These are phyloP conservation scores for Eucalyptus curtisii DNA, from an alignment of 345 rosid genomes.

Conservation along the genomic window DNA sequence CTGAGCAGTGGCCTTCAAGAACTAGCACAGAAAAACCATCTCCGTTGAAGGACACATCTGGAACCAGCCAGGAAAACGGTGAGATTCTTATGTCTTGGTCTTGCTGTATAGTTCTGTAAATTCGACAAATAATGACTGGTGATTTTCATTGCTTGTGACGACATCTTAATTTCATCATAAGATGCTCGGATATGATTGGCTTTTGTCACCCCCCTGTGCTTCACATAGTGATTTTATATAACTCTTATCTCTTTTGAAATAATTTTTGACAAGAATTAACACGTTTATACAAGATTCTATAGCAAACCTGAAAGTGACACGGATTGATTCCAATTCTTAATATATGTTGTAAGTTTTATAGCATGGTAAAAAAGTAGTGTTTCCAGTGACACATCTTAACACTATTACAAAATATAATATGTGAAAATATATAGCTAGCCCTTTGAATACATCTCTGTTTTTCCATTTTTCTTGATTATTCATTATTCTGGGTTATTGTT, in stretches of 20 bases:
- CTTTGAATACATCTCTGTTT: not conserved
- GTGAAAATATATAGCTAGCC: not conserved
- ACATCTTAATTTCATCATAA: not conserved
- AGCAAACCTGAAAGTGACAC: not conserved
- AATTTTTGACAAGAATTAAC: not conserved
- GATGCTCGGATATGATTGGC: not conserved
- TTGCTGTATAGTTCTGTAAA: not conserved
- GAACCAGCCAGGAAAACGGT: slow-evolving; percentile 43
- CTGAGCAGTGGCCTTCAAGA: slow-evolving; percentile 42
- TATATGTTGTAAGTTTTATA: not conserved
- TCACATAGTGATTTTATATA: not conserved
- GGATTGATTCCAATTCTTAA: not conserved
- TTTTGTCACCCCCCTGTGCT: not conserved
- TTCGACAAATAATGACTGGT: not conserved
- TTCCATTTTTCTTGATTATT: not conserved
- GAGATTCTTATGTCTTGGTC: not conserved
- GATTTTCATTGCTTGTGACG: not conserved
- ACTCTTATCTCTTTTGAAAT: not conserved
- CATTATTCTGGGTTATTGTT: not conserved
- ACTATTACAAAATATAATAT: not conserved
- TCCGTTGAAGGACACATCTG: slow-evolving; percentile 26
- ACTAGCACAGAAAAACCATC: slow-evolving; percentile 34
- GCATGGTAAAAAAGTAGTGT: not conserved
- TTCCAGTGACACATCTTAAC: not conserved
- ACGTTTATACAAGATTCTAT: not conserved